A percentile compares a stretch with the other conserved stretches of the same genome.
These are phyloP conservation scores for Barnettozyma sucrosica DNA, from an alignment of 805 yeast genomes.

Conservation along the genomic window DNA sequence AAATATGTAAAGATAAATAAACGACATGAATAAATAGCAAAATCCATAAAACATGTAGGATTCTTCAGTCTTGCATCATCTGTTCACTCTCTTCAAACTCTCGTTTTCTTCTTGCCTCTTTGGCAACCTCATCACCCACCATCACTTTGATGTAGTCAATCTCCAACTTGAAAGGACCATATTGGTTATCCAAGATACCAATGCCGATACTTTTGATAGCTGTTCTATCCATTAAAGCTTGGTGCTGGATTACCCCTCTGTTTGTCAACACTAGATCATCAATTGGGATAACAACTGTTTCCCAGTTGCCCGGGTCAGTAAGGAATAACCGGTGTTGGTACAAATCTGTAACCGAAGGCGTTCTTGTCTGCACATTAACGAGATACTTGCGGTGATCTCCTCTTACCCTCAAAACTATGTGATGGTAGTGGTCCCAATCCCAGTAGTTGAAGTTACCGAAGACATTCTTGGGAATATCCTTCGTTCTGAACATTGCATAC, in stretches of 20 bases:
- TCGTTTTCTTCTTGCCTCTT: constrained; percentile 15
- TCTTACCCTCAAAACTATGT: constrained; percentile 62
- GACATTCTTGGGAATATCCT: constrained; percentile 46
- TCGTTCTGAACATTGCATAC: constrained; percentile 80
- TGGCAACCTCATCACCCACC: constrained; percentile 38
- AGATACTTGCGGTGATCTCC: constrained; percentile 71
- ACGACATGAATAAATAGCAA: constrained; percentile 1
- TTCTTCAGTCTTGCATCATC: neutral
- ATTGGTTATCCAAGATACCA: constrained; percentile 71
- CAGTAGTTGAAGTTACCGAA: constrained; percentile 45
- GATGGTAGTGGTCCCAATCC: constrained; percentile 65
- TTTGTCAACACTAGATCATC: constrained; percentile 78
- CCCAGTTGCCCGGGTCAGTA: constrained; percentile 73
- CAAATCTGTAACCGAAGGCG: constrained; percentile 70
- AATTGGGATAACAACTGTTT: constrained; percentile 71
- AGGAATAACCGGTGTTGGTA: constrained; percentile 78
- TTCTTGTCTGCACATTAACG: constrained; percentile 76
- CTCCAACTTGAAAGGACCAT: constrained; percentile 67
- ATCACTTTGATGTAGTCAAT: constrained; percentile 70
- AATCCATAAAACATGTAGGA: neutral
- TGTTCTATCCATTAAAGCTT: constrained; percentile 51
- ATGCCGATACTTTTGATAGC: constrained; percentile 69
- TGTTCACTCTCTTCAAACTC: constrained; percentile 4
- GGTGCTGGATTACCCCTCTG: constrained; percentile 65
- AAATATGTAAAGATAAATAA: no score